Percentiles rank a stretch among this genome's conserved stretches.
These are phyloP conservation scores for Solanum aculeatissimum DNA, from an alignment of 305 asterid genomes.

Conservation along the genomic window DNA sequence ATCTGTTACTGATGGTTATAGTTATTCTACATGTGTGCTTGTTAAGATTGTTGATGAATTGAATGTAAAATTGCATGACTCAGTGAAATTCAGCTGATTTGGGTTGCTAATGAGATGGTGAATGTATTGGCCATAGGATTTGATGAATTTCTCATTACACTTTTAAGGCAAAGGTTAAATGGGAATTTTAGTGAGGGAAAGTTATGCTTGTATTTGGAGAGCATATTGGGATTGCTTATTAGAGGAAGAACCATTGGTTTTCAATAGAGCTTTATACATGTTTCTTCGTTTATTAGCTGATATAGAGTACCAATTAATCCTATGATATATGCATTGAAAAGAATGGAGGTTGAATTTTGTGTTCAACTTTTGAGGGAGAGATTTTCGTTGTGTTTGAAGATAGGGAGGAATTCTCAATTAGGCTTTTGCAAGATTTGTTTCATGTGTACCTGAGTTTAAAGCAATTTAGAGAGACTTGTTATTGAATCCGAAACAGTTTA, in stretches of 20 bases:
- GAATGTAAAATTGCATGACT: conserved; percentile 29
- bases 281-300: background rate
- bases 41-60: conserved; percentile 36
- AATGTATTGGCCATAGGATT: conserved; percentile 50
- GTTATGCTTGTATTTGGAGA: conserved; percentile 59
- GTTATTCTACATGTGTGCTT: conserved; percentile 35
- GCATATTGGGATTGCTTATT: conserved; percentile 44
- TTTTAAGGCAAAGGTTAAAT: conserved; percentile 59
- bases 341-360: no score
- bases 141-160: conserved; percentile 52
- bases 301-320: conserved; percentile 28
- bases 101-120: conserved; percentile 41
- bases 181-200: conserved; percentile 61
- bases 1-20: conserved; percentile 48
- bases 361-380: no score
- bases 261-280: conserved; percentile 50
- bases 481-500: conserved; percentile 36
- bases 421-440: conserved; percentile 80
- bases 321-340: conserved; percentile 6
- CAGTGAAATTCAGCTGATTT: conserved; percentile 42
- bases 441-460: conserved; percentile 55
- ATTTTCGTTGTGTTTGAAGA: background rate
- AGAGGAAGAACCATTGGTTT: conserved; percentile 43
- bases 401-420: conserved; percentile 64
- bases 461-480: conserved; percentile 66